Evolutionary conservation across 306 rosid species (phyloP).

Genomic region (Crotalaria pallida): DNA sequence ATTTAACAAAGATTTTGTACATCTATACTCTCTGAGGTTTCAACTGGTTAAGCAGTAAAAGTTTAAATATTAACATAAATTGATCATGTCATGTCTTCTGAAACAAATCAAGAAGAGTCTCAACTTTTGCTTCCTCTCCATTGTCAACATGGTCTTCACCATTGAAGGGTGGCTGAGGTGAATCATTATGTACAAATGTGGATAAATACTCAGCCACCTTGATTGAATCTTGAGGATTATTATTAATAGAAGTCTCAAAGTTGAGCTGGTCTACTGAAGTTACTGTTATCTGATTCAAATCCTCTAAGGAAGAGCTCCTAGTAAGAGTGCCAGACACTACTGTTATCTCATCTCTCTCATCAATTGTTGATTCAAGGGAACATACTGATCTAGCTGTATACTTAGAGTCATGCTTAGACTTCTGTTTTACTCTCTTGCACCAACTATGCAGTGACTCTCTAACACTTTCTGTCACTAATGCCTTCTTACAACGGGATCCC

Average conservation of each 20-base stretch:
- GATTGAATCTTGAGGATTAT: slow-evolving; percentile 25
- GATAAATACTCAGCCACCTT: slow-evolving; percentile 41
- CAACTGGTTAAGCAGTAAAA: background rate
- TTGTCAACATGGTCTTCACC: slow-evolving; percentile 26
- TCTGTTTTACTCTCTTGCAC: slow-evolving; percentile 94
- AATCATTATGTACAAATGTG: slow-evolving; percentile 22
- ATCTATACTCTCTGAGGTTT: background rate
- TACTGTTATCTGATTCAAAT: slow-evolving; percentile 64
- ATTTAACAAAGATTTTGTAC: slow-evolving; percentile 2
- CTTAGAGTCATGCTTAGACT: slow-evolving; percentile 57
- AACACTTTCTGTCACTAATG: slow-evolving; percentile 79
- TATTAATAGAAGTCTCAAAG: slow-evolving; percentile 25
- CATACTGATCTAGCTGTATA: slow-evolving; percentile 71
- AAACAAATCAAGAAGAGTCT: slow-evolving; percentile 71
- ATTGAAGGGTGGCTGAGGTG: slow-evolving; percentile 18
- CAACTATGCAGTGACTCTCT: slow-evolving; percentile 91
- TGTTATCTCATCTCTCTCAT: slow-evolving; percentile 80
- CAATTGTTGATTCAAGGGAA: slow-evolving; percentile 64
- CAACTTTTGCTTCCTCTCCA: slow-evolving; percentile 32
- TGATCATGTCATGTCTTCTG: slow-evolving; percentile 52
- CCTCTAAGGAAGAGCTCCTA: slow-evolving; percentile 62
- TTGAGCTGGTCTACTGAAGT: slow-evolving; percentile 45
- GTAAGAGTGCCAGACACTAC: slow-evolving; percentile 71
- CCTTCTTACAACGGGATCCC: slow-evolving; percentile 85
- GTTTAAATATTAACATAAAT: background rate